These are phyloP conservation scores for Lepiota subincarnata DNA, from an alignment of 768 basidiomycete genomes.

Conservation along the genomic window DNA sequence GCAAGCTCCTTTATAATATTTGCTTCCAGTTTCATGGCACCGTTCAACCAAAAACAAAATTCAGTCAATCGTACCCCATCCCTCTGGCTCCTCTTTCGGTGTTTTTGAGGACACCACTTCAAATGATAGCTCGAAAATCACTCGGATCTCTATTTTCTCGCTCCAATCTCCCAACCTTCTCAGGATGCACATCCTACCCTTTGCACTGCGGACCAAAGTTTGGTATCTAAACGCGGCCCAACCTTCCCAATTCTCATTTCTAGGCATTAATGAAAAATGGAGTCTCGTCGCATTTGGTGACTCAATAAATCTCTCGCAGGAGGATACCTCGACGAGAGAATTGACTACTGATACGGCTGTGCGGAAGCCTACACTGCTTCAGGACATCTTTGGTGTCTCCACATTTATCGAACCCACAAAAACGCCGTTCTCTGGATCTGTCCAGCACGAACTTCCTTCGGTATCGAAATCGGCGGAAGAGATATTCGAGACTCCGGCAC, in stretches of 20 bases:
- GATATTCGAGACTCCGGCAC: slow-evolving; percentile 66
- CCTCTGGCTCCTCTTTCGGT: slow-evolving; percentile 52
- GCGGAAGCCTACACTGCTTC: slow-evolving; percentile 63
- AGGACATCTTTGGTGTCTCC: slow-evolving; percentile 86
- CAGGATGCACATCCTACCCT: slow-evolving; percentile 50
- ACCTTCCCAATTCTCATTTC: slow-evolving; percentile 16
- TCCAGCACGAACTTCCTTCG: not conserved
- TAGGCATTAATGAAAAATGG: slow-evolving; percentile 69
- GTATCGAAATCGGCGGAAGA: slow-evolving; percentile 18
- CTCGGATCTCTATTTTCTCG: slow-evolving; percentile 46
- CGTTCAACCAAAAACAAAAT: slow-evolving; percentile 34
- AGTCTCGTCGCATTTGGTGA: slow-evolving; percentile 69
- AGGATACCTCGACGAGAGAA: slow-evolving; percentile 37
- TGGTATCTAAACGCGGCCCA: slow-evolving; percentile 24
- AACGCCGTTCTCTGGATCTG: not conserved
- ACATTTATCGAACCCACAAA: slow-evolving; percentile 43
- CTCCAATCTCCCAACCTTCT: slow-evolving; percentile 40
- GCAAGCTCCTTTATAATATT: not conserved
- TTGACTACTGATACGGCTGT: slow-evolving; percentile 24
- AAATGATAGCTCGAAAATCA: slow-evolving; percentile 25
- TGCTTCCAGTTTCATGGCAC: slow-evolving; percentile 58
- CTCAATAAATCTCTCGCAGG: slow-evolving; percentile 36
- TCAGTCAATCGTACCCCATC: slow-evolving; percentile 50
- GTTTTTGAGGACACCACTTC: slow-evolving; percentile 40
- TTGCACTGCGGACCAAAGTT: slow-evolving; percentile 50